Evolutionary conservation across 75 land plant genomes (phyloP).

Genomic region (Chamaecyparis obtusa): DNA sequence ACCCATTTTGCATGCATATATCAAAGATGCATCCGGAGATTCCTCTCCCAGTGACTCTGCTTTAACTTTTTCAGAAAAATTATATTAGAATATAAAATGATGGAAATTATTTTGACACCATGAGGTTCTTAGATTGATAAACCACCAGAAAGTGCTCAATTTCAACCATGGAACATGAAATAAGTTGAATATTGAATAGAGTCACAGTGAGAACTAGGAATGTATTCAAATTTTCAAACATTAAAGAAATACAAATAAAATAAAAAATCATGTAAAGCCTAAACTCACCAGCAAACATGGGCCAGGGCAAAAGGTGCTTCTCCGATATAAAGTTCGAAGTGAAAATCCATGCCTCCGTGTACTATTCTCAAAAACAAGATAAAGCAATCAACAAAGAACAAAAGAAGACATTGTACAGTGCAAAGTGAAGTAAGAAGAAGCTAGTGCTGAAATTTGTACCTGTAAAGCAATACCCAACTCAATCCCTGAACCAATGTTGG

Average conservation of each 20-base stretch:
- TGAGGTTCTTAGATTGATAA: not conserved
- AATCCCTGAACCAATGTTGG: conserved; percentile 6
- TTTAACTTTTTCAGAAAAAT: not conserved
- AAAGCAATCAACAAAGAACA: not conserved
- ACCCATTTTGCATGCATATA: not conserved
- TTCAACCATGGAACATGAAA: not conserved
- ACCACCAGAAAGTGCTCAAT: not conserved
- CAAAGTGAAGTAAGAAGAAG: not conserved
- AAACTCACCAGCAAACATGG: conserved; percentile 7
- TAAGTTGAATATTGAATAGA: not conserved
- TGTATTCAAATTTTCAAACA: not conserved
- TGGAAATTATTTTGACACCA: not conserved
- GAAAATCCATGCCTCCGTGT: conserved; percentile 1
- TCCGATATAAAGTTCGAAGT: conserved; percentile 7
- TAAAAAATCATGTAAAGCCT: not conserved
- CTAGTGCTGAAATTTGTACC: not conserved
- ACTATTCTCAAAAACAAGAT: not conserved
- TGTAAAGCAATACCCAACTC: conserved; percentile 9
- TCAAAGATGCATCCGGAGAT: not conserved
- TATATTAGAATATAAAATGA: not conserved
- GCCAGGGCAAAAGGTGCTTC: not conserved
- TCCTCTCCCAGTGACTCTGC: not conserved
- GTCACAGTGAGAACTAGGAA: not conserved
- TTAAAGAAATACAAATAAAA: not conserved
- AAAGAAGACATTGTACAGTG: not conserved